A percentile compares a stretch with the other conserved stretches of the same genome.
Conservation (phyloP, 306 rosid species). For the Vicia faba region DNA sequence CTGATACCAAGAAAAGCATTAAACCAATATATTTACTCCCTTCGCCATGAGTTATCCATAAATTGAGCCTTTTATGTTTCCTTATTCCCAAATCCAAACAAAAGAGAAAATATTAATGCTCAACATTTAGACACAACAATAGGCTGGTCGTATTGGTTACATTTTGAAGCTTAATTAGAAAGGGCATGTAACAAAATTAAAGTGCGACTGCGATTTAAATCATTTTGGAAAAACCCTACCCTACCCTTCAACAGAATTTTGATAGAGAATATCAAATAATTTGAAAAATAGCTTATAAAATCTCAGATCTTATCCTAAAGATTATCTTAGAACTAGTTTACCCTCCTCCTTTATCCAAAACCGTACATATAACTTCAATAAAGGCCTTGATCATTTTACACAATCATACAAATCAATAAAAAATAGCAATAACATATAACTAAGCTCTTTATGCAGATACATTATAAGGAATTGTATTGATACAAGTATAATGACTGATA, state of each 20-base stretch:
- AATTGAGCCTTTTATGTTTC: no score
- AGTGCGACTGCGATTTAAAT: constrained; percentile 11
- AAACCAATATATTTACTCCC: no score
- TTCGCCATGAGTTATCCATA: no score
- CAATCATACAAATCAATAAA: neutral
- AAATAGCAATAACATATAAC: constrained; percentile 5
- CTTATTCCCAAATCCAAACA: no score
- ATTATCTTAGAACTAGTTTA: neutral
- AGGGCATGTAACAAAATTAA: constrained; percentile 5
- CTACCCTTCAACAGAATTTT: constrained; percentile 4
- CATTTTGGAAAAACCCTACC: constrained; percentile 2
- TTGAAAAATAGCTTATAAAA: neutral
- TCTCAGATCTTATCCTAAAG: neutral
- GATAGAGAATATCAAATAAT: neutral
- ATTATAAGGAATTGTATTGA: neutral
- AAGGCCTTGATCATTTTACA: neutral
- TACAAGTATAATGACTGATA: neutral
- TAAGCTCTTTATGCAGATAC: neutral
- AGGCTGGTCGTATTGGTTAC: neutral
- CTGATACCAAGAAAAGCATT: no score
- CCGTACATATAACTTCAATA: neutral
- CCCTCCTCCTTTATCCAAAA: neutral
- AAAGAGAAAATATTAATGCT: constrained; percentile 28
- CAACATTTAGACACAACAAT: constrained; percentile 19
- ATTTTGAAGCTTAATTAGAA: constrained; percentile 21